Evolutionary conservation across 805 yeast genomes (phyloP), one percentile per base, ranked within the genome.

Genomic region (Kregervanrija pseudodelftensis): DNA sequence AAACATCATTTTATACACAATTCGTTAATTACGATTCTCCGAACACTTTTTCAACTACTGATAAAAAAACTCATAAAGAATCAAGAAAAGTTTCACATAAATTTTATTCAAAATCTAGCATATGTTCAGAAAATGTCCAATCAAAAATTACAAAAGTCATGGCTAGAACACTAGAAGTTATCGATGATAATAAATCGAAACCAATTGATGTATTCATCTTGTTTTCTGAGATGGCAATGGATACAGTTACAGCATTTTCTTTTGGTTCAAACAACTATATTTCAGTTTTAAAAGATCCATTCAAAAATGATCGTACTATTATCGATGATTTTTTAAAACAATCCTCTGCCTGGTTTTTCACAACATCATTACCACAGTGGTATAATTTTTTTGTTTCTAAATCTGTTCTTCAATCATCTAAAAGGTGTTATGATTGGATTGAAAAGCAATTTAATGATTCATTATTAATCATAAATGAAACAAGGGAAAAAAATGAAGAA

Each of bases 151-250:
- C 59, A 39, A 42, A 43, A 3, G 65, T 69, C 32, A 61, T 74
- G 37, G 39, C 53, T 1, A 54, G 61, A 37, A 53, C 65, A 7
- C 49, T 65, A 33, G 33, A 46, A 11, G 48, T 50, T 3, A 49
- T 70, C 15, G 46, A 51, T 39, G 15, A 44, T 11, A 13, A 59
- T 49, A 44, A 40, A 41, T 47, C 17, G 1, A 38, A 54, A 9
- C 62, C 72, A 31, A 54, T 80, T 35, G 83, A 82, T 41, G 80
- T 77, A 3, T 79, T 77, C 52, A 68, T 76, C 14, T 58, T 83
- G n/a, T 82, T 82, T 67, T 80, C 79, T n/a, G 65, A 80, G 13
- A 66, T 83, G 54, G 89, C 90, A 4, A 76, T 83, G 79, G 89
- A 82, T 53, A 81, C 78, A 3, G 78, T 82, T 1, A 72, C 81